phyloP scores from a whole-genome alignment of 2,329 filamentous ascomycete species.

The Monosporascus cannonballus region DNA sequence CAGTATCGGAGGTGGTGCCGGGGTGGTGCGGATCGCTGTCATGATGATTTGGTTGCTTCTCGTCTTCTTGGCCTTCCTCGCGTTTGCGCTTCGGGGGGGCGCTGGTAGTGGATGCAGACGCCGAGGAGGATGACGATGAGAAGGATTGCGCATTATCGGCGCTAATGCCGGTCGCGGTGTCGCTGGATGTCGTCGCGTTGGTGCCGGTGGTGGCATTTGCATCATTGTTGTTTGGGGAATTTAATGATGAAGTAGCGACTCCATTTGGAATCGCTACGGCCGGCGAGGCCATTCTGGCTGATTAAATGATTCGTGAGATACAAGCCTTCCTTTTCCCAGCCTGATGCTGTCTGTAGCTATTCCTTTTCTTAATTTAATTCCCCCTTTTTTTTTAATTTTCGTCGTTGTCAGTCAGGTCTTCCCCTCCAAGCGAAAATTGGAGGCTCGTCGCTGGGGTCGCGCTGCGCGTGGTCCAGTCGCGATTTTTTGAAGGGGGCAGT shows the following conservation, averaged over 20 bases:
- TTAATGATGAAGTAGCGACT: conserved; percentile 9
- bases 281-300: conserved; percentile 22
- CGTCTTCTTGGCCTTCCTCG: conserved; percentile 19
- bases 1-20: conserved; percentile 1
- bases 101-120: conserved; percentile 7
- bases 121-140: not conserved
- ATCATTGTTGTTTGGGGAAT: conserved; percentile 9
- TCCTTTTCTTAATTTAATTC: not conserved
- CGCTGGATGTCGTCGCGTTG: not conserved
- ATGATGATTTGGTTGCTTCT: conserved; percentile 13
- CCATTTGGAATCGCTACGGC: conserved; percentile 24
- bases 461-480: conserved; percentile 1
- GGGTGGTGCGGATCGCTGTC: conserved; percentile 3
- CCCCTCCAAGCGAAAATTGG: not conserved
- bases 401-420: not conserved
- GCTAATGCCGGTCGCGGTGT: conserved; percentile 1
- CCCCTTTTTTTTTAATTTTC: not conserved
- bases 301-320: conserved; percentile 2
- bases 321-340: not conserved
- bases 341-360: not conserved
- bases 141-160: conserved; percentile 16
- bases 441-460: not conserved
- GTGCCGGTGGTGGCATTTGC: not conserved
- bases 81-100: conserved; percentile 27
- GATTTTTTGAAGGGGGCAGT: conserved; percentile 3